Base-by-base conservation (phyloP, 2,329 filamentous ascomycete genomes). In the Fusarium miscanthi region DNA sequence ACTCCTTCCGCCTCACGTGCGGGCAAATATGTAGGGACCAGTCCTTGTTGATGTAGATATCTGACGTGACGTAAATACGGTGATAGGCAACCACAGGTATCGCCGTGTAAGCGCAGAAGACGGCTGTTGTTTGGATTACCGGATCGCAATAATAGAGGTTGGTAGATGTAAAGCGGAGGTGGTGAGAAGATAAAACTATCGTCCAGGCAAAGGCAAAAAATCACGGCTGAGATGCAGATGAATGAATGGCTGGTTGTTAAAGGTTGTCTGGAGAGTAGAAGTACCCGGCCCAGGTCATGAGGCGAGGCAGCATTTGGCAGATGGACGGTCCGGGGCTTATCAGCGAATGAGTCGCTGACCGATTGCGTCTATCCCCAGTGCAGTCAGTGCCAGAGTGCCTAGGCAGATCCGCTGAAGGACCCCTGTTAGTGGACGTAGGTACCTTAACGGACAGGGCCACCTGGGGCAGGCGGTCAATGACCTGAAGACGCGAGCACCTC, bases 1-100 rank as follows among this genome's bases (percentile, higher is more conserved):
- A 76, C 78, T 77, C 73, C 80, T 78, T 74, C 77, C 80, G 66
- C 79, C 81, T 78, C 79, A 77, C 76, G 74, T 76, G 71, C 70
- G 49, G 63, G 64, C 63, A 64, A 71, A 63, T 51, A 68, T 54
- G 62, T 49, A 56, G 37, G 42, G 49, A 48, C 59, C 54, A 60
- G 52, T 48, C 56, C 57, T 53, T 58, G 66, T 60, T 70, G 65
- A 54, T 48, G 19, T 40, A 46, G 51, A 69, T 65, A 70, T 66
- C 59, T 40, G 72, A 61, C 66, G 75, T 77, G 73, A 71, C 66
- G 74, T 78, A 73, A 65, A 66, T 61, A 60, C 37, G 67, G 45
- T 67, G 48, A 52, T 57, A 69, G 71, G 63, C 56, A 69, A 38
- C 65, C 48, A 61, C 38, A 42, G 48, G 42, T 64, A 63, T 63